A percentile compares a stretch with the other conserved stretches of the same genome.
These are phyloP conservation scores for Xylaria acuta DNA, from an alignment of 495 filamentous ascomycete genomes.

Conservation along the genomic window DNA sequence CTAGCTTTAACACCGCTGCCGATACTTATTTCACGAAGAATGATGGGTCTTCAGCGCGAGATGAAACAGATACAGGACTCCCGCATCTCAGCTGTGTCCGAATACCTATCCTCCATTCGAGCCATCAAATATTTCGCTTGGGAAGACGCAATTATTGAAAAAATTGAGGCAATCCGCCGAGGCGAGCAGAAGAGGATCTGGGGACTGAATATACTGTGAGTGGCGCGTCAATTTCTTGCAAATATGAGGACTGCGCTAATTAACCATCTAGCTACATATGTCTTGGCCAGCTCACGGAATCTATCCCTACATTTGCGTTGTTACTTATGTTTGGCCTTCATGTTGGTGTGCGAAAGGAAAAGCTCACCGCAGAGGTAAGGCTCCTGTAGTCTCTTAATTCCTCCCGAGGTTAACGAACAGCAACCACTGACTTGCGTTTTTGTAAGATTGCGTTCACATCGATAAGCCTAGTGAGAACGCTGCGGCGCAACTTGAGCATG, in stretches of 20 bases:
- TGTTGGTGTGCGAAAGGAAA: constrained; percentile 48
- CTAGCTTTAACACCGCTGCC: constrained; percentile 49
- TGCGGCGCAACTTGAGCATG: constrained; percentile 52
- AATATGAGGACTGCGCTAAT: constrained; percentile 6
- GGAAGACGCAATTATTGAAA: constrained; percentile 53
- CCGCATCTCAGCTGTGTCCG: constrained; percentile 57
- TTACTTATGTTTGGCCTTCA: constrained; percentile 53
- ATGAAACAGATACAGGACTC: constrained; percentile 56
- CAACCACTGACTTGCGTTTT: background rate
- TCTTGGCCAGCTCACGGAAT: constrained; percentile 44
- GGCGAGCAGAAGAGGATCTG: constrained; percentile 57
- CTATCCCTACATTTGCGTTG: constrained; percentile 50
- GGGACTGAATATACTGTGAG: constrained; percentile 50
- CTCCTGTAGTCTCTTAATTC: background rate
- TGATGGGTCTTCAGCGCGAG: constrained; percentile 48
- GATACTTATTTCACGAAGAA: constrained; percentile 46
- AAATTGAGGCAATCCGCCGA: constrained; percentile 48
- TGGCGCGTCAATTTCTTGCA: constrained; percentile 26
- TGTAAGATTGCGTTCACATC: constrained; percentile 52
- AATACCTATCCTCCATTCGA: constrained; percentile 56
- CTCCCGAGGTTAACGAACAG: background rate
- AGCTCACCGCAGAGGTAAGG: constrained; percentile 47
- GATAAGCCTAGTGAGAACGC: constrained; percentile 49
- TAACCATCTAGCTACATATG: constrained; percentile 29
- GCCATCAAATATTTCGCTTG: constrained; percentile 61